These are phyloP conservation scores for Fusarium chuoi DNA, from an alignment of 2,329 filamentous ascomycete species.

Conservation along the genomic window DNA sequence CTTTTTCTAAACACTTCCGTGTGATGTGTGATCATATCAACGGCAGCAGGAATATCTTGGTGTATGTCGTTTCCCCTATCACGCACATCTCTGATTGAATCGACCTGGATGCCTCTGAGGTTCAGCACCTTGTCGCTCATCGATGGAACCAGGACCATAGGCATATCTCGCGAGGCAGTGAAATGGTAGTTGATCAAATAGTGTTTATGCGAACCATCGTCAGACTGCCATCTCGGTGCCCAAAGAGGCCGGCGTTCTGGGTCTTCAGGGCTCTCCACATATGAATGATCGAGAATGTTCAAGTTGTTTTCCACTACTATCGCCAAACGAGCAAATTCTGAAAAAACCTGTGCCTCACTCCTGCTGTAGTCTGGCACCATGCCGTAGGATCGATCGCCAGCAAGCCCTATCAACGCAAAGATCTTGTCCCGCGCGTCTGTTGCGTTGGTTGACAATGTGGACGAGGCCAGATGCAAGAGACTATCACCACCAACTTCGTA, in stretches of 20 bases:
- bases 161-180: neutral
- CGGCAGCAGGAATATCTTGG: rapidly evolving
- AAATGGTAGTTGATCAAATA: rapidly evolving
- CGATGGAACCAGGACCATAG: no score
- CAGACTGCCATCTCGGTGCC: neutral
- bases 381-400: neutral
- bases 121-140: rapidly evolving
- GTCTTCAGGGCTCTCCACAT: neutral
- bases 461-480: neutral
- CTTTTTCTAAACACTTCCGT: rapidly evolving
- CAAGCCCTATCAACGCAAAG: neutral
- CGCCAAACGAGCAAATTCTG: neutral
- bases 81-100: neutral
- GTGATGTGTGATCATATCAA: neutral
- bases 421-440: neutral
- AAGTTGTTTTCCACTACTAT: rapidly evolving
- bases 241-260: neutral
- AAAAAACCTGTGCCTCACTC: neutral
- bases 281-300: neutral
- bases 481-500: rapidly evolving
- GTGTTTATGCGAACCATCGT: rapidly evolving
- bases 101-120: neutral
- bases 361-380: neutral
- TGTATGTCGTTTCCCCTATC: neutral
- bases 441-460: rapidly evolving